A percentile compares a stretch with the other conserved stretches of the same genome.
These are phyloP conservation scores for Leccinum rimulosum DNA, from an alignment of 768 basidiomycete species.

Conservation along the genomic window DNA sequence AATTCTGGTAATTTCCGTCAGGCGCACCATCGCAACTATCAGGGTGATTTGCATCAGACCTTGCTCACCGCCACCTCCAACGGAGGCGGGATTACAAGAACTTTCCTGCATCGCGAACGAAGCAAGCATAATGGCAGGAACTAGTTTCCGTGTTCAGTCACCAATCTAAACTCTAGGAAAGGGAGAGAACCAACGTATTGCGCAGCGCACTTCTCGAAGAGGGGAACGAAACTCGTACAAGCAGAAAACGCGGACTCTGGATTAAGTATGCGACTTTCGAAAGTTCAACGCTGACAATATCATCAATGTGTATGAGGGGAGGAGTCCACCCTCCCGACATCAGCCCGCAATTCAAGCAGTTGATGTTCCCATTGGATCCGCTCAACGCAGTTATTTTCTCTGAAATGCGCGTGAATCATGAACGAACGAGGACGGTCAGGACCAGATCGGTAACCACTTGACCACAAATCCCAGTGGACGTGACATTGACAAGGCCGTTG, in stretches of 20 bases:
- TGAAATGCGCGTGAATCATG: conserved; percentile 25
- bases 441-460: conserved; percentile 46
- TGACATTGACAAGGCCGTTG: conserved; percentile 36
- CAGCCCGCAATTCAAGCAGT: conserved; percentile 80
- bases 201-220: conserved; percentile 62
- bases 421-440: conserved; percentile 10
- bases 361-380: conserved; percentile 71
- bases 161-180: neutral
- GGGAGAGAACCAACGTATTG: conserved; percentile 36
- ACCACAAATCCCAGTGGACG: conserved; percentile 40
- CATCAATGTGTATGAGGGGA: conserved; percentile 51
- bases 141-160: conserved; percentile 21
- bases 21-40: conserved; percentile 72
- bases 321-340: conserved; percentile 67
- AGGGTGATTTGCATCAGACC: conserved; percentile 83
- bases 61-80: conserved; percentile 79
- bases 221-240: conserved; percentile 47
- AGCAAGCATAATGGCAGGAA: conserved; percentile 78
- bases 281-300: conserved; percentile 50
- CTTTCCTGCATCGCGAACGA: conserved; percentile 90
- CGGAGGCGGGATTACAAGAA: conserved; percentile 59
- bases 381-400: conserved; percentile 45
- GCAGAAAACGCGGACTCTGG: conserved; percentile 54
- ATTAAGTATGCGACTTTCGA: conserved; percentile 43
- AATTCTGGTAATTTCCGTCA: conserved; percentile 40